phyloP scores from a whole-genome alignment of 345 rosid species.

The Punica granatum region DNA sequence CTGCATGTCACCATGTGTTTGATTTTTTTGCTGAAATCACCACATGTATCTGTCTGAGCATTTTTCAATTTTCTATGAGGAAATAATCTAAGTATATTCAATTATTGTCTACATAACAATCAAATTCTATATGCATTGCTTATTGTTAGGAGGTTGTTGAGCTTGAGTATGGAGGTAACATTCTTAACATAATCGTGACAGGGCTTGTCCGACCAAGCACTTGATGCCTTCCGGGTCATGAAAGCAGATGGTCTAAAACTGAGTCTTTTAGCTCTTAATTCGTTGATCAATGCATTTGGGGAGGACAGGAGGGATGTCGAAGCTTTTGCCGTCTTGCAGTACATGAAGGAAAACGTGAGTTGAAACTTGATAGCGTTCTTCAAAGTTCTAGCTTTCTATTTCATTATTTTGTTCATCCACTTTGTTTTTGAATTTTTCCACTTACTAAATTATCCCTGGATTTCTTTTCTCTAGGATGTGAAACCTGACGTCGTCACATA shows the following conservation, averaged over 20 bases:
- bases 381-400: background rate
- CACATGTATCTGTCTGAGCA: background rate
- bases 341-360: slow-evolving; percentile 88
- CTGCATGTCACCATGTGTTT: background rate
- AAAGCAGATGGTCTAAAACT: slow-evolving; percentile 82
- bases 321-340: slow-evolving; percentile 87
- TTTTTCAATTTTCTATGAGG: background rate
- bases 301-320: slow-evolving; percentile 90
- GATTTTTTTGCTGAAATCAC: too few relatives aligned
- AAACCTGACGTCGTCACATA: slow-evolving; percentile 93
- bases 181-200: slow-evolving; percentile 16
- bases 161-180: background rate
- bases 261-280: slow-evolving; percentile 79
- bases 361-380: background rate
- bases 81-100: background rate
- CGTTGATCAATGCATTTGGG: slow-evolving; percentile 90
- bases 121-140: background rate
- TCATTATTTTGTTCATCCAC: background rate
- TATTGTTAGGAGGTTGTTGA: background rate
- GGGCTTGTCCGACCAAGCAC: slow-evolving; percentile 93
- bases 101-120: background rate
- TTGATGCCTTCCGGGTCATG: slow-evolving; percentile 84
- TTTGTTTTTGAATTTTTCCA: too few relatives aligned
- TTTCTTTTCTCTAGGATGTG: slow-evolving; percentile 50
- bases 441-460: background rate